Conservation (phyloP, 2,329 filamentous ascomycete genomes). For the Talaromyces marneffei region DNA sequence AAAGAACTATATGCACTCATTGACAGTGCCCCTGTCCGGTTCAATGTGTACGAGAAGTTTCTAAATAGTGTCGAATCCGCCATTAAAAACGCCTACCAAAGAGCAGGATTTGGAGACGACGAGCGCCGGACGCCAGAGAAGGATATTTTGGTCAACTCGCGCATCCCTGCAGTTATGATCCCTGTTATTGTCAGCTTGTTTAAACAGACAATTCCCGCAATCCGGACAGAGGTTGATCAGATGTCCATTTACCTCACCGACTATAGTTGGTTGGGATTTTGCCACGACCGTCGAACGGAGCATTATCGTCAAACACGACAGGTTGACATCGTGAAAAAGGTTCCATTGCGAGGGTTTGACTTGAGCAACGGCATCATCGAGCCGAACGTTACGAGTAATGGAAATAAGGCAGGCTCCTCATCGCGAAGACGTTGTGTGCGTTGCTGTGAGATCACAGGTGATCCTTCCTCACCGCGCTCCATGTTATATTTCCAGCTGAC, state of each 20-base stretch:
- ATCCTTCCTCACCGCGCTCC: constrained; percentile 41
- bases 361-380: constrained; percentile 10
- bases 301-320: constrained; percentile 57
- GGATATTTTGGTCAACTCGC: constrained; percentile 48
- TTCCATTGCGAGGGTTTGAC: constrained; percentile 22
- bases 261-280: constrained; percentile 62
- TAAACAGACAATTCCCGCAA: constrained; percentile 47
- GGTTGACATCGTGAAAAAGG: constrained; percentile 53
- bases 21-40: constrained; percentile 51
- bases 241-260: constrained; percentile 68
- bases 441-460: constrained; percentile 62
- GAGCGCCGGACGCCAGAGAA: constrained; percentile 48
- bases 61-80: constrained; percentile 61
- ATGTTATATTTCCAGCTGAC: constrained; percentile 33
- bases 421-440: constrained; percentile 51
- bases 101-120: constrained; percentile 38
- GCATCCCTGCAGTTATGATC: constrained; percentile 47
- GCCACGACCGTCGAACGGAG: constrained; percentile 53
- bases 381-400: not conserved
- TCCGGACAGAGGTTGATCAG: constrained; percentile 58
- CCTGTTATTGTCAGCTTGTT: constrained; percentile 46
- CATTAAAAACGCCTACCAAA: constrained; percentile 54
- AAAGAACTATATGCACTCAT: constrained; percentile 51
- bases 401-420: constrained; percentile 5
- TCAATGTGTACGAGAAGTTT: constrained; percentile 58